Percentiles rank a stretch among this genome's conserved stretches.
Evolutionary conservation across 2,329 filamentous ascomycete genomes (phyloP).

Genomic region (Exophiala lecanii-corni): DNA sequence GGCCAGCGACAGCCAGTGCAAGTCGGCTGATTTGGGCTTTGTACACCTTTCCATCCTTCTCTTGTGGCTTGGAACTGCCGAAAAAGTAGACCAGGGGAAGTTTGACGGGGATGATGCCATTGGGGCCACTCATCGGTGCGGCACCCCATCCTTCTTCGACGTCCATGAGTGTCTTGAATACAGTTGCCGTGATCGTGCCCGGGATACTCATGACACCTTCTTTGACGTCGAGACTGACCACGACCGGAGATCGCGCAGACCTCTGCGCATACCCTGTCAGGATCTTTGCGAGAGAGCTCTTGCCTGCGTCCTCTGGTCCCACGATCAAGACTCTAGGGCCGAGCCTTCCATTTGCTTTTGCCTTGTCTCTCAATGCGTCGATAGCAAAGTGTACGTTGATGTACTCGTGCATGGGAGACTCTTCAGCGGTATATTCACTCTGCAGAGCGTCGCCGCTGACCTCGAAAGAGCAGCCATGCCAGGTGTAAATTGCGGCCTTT

Average conservation of each 20-base stretch:
- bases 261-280: conserved; percentile 76
- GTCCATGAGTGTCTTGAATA: conserved; percentile 82
- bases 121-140: conserved; percentile 81
- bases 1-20: conserved; percentile 70
- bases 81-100: conserved; percentile 88
- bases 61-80: conserved; percentile 55
- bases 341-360: conserved; percentile 46
- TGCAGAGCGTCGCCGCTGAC: conserved; percentile 60
- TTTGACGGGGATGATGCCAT: conserved; percentile 79
- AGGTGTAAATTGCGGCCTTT: conserved; percentile 86
- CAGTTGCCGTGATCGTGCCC: conserved; percentile 78
- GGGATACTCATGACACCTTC: conserved; percentile 75
- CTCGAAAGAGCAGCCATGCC: conserved; percentile 84
- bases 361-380: conserved; percentile 63
- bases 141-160: conserved; percentile 84
- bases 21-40: conserved; percentile 69
- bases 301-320: conserved; percentile 73
- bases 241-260: conserved; percentile 67
- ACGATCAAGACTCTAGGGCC: conserved; percentile 82
- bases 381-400: conserved; percentile 86
- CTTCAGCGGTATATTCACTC: conserved; percentile 66
- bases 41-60: conserved; percentile 69
- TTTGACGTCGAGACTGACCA: conserved; percentile 78
- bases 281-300: conserved; percentile 74
- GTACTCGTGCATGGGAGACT: conserved; percentile 75